phyloP scores from a whole-genome alignment of 805 yeast species.

The Pichia manshurica region DNA sequence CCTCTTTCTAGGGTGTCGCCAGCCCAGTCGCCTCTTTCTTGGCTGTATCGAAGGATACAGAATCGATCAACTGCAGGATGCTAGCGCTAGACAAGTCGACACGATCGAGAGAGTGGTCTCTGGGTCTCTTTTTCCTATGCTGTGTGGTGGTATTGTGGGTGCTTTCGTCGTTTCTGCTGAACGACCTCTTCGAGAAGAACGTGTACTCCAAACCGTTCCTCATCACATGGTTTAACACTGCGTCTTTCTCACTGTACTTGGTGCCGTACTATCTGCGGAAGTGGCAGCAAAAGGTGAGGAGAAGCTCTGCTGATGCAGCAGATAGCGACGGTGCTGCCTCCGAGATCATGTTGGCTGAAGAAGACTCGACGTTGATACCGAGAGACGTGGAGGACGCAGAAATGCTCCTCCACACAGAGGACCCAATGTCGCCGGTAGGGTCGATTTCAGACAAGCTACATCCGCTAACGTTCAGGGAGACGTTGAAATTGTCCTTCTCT shows the following conservation, averaged over 20 bases:
- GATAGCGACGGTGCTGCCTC: too few relatives aligned
- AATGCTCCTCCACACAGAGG: too few relatives aligned
- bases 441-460: slow-evolving; percentile 7
- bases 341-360: background rate
- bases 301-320: too few relatives aligned
- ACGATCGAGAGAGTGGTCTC: slow-evolving; percentile 49
- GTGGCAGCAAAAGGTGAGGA: too few relatives aligned
- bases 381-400: too few relatives aligned
- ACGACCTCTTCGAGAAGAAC: slow-evolving; percentile 63
- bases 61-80: too few relatives aligned
- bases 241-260: slow-evolving; percentile 73
- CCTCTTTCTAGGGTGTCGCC: too few relatives aligned
- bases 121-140: slow-evolving; percentile 68
- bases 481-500: slow-evolving; percentile 68
- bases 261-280: slow-evolving; percentile 41
- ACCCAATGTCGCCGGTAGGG: too few relatives aligned
- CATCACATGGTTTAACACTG: slow-evolving; percentile 87
- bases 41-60: too few relatives aligned
- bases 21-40: too few relatives aligned
- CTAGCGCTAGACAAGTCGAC: background rate
- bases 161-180: slow-evolving; percentile 77
- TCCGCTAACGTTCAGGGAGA: slow-evolving; percentile 48
- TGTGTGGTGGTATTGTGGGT: slow-evolving; percentile 89
- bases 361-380: slow-evolving; percentile 5
- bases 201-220: slow-evolving; percentile 81